phyloP scores from a whole-genome alignment of 257 asterid species.

The Nicotiana obtusifolia region DNA sequence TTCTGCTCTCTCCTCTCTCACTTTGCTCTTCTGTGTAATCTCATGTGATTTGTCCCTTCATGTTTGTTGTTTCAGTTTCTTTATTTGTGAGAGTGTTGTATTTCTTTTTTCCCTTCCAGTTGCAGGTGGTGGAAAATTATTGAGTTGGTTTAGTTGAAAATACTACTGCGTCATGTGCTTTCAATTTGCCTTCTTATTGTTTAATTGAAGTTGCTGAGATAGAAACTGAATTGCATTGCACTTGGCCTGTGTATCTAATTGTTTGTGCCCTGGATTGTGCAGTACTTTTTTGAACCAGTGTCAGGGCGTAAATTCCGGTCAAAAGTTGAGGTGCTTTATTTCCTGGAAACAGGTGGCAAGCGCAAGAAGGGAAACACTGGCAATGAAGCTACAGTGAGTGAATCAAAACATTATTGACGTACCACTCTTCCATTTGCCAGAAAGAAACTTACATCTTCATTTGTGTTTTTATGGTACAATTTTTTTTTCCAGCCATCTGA shows the following conservation, averaged over 20 bases:
- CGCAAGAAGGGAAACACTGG: conserved; percentile 20
- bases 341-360: conserved; percentile 28
- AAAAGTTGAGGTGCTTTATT: conserved; percentile 32
- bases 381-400: conserved; percentile 11
- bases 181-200: neutral
- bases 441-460: neutral
- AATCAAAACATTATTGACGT: neutral
- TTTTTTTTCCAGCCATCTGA: conserved; percentile 21
- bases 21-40: neutral
- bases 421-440: neutral
- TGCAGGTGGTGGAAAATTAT: neutral
- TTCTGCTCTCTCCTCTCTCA: neutral
- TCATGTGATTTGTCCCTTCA: neutral
- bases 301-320: conserved; percentile 29
- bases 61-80: neutral
- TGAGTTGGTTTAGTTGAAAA: neutral
- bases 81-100: neutral
- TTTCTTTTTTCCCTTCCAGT: neutral
- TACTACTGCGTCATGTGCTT: neutral
- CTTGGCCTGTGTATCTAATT: neutral
- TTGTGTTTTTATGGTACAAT: neutral
- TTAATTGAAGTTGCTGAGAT: neutral
- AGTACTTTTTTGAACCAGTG: conserved; percentile 28
- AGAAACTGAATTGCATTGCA: neutral
- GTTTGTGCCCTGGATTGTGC: conserved; percentile 6